Base-by-base conservation (phyloP, 208 protist species). In the Naegleria lovaniensis region DNA sequence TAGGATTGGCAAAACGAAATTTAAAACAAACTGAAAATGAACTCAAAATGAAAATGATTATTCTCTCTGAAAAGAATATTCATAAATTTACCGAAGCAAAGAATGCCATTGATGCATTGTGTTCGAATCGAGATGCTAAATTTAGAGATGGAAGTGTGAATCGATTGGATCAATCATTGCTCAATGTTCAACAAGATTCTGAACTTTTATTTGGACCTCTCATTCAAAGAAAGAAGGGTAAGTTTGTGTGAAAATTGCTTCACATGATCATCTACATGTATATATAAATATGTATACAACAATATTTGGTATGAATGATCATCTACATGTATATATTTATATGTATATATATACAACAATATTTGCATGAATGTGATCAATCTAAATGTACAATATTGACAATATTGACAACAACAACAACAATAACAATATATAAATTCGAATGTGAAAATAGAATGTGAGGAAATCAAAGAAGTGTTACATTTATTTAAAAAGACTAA, bases 391-490 rank as follows among this genome's bases (percentile, higher is more conserved):
- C n/a, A n/a, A n/a, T n/a, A n/a, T n/a, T n/a, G n/a, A n/a, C n/a
- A n/a, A n/a, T n/a, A n/a, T n/a, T n/a, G n/a, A n/a, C n/a, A n/a
- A n/a, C n/a, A n/a, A n/a, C n/a, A n/a, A n/a, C n/a, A n/a, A n/a
- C n/a, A n/a, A n/a, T n/a, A n/a, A n/a, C n/a, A n/a, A n/a, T n/a
- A n/a, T n/a, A n/a, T n/a, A n/a, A n/a, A n/a, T n/a, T n/a, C n/a
- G n/a, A n/a, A n/a, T n/a, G n/a, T n/a, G n/a, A n/a, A n/a, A n/a
- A 67, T 67, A 67, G 55, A 79, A 79, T 79, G 29, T 79, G 79
- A 85, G 38, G 36, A 85, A 36, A 85, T 85, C 9, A 43, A 43
- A 11, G 9, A 85, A 43, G 79, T 43, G 5, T 43, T 85, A 39
- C 7, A 33, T n/a, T 39, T 43, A 39, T 43, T 85, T 39, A 85